These are phyloP conservation scores for Solanum paucissectum DNA, from an alignment of 257 asterid species.

Conservation along the genomic window DNA sequence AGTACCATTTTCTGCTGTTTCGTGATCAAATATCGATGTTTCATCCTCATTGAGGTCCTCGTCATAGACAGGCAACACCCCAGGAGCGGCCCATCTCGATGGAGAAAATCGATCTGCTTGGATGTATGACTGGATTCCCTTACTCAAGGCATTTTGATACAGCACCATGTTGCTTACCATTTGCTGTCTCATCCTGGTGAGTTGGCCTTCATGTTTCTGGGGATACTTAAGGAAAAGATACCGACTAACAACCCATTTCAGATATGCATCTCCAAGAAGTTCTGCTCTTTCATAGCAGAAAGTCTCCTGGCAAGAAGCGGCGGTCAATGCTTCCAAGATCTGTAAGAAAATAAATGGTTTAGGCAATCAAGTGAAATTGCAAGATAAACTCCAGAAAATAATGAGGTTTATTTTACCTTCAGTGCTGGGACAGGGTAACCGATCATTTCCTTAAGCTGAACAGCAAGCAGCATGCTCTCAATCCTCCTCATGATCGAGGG, in stretches of 20 bases:
- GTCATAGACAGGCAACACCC: conserved; percentile 90
- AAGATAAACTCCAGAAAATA: neutral
- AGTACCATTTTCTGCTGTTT: conserved; percentile 10
- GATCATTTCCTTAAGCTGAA: conserved; percentile 75
- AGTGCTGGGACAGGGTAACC: conserved; percentile 63
- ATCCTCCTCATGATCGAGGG: conserved; percentile 95
- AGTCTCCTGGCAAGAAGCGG: conserved; percentile 96
- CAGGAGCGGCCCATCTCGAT: conserved; percentile 99
- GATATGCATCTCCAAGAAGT: conserved; percentile 94
- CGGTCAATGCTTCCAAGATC: conserved; percentile 94
- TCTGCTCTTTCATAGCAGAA: conserved; percentile 96
- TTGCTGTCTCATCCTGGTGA: conserved; percentile 93
- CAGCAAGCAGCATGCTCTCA: conserved; percentile 93
- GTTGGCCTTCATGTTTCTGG: conserved; percentile 97
- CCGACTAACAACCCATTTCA: conserved; percentile 96
- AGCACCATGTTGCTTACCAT: conserved; percentile 92
- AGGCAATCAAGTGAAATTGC: conserved; percentile 5
- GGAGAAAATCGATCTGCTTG: conserved; percentile 99
- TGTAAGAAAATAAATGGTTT: conserved; percentile 16
- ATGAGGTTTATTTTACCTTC: conserved; percentile 36
- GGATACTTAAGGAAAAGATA: conserved; percentile 84
- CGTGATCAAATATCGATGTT: conserved; percentile 40
- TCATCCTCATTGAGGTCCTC: conserved; percentile 72
- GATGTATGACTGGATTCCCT: conserved; percentile 87
- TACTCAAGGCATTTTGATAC: conserved; percentile 64